Evolutionary conservation across 805 yeast genomes (phyloP), one percentile per base, ranked within the genome.

Genomic region (Nakazawaea pomicola): DNA sequence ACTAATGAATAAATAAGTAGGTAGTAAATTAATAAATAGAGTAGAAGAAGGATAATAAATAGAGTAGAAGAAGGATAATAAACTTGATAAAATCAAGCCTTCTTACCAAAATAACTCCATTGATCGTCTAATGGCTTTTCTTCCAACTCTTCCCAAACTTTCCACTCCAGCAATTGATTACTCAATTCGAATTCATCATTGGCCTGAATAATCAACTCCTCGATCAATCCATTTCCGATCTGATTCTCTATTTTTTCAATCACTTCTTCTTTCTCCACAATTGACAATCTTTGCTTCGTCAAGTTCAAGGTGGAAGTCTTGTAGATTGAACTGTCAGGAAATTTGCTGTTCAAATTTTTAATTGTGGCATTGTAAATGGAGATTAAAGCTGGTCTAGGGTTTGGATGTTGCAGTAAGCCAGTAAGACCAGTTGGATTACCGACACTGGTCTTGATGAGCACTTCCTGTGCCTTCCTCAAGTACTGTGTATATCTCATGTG

Each of bases 341-440:
- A 80, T 53, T 78, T 74, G 29, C 66, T 69, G 29, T 71, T 64
- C 52, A 86, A 65, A 34, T 74, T 70, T 30, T 64, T 61, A 53
- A 86, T 65, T 2, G 95, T 87, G 44, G 81, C 75, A 49, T 74
- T 75, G 65, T 87, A 87, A 33, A 87, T 65, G 28, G 83, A 73
- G 43, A 77, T 65, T 52, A 87, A 68, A 3, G 89, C 85, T 2
- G 91, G 90, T 59, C 87, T 76, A 40, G 95, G 95, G 57, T 81
- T 74, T 38, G 95, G 95, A 60, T 85, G 93, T 58, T 81, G 84
- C 54, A 65, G 70, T 47, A 87, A 61, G 2, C 93, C 95, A 3
- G 95, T 75, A 46, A 87, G 52, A 49, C 95, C 95, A 16, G 95
- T 87, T 23, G 91, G 91, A 52, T 78, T 67, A 0, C 88, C 89